phyloP scores from a whole-genome alignment of 106 monocot species.

The Chionographis japonica region DNA sequence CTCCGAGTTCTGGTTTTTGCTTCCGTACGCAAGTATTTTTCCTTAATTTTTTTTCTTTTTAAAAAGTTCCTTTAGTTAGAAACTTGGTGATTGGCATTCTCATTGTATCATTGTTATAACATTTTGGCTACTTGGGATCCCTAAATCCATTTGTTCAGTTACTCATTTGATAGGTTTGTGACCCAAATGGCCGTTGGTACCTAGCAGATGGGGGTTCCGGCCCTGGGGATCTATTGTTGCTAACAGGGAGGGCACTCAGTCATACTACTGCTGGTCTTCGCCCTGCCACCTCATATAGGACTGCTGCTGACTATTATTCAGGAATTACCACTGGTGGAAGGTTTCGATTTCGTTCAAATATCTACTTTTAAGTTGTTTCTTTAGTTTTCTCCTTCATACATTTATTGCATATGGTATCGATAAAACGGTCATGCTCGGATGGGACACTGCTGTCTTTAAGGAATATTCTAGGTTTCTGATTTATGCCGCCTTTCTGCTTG shows the following conservation, averaged over 20 bases:
- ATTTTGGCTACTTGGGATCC: constrained; percentile 10
- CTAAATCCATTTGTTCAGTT: constrained; percentile 24
- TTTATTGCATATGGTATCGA: neutral
- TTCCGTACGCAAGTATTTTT: neutral
- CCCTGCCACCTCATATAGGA: constrained; percentile 57
- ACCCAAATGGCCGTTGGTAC: constrained; percentile 92
- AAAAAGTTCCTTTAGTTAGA: too few species aligned
- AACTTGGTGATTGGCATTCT: neutral
- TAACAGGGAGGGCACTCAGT: constrained; percentile 81
- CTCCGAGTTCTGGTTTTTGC: neutral
- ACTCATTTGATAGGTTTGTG: constrained; percentile 72
- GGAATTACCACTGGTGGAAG: constrained; percentile 37
- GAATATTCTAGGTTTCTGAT: neutral
- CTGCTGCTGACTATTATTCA: constrained; percentile 25
- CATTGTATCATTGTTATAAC: neutral
- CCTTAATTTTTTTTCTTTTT: neutral
- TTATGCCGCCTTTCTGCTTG: constrained; percentile 3
- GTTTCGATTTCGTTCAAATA: constrained; percentile 20
- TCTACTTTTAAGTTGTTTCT: neutral
- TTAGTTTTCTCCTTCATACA: neutral
- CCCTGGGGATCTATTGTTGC: constrained; percentile 61
- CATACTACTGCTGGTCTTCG: constrained; percentile 83
- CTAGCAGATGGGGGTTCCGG: constrained; percentile 56
- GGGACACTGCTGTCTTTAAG: neutral
- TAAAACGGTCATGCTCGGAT: neutral